These are phyloP conservation scores for Colletotrichum incanum DNA, from an alignment of 2,329 filamentous ascomycete genomes.

Conservation along the genomic window DNA sequence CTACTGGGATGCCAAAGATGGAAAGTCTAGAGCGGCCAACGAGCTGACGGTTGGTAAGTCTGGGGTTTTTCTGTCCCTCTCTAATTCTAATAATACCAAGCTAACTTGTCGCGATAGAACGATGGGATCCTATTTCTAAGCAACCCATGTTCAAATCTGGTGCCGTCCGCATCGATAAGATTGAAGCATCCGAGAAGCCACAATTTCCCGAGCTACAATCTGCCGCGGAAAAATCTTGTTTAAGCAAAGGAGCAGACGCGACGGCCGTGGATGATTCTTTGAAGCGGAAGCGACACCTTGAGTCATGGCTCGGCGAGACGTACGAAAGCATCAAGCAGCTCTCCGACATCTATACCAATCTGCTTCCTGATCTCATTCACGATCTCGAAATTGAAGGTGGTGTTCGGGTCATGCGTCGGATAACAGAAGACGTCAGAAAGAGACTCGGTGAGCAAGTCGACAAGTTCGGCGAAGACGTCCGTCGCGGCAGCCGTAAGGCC, in stretches of 20 bases:
- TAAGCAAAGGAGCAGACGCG: slow-evolving; percentile 32
- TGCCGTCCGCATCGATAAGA: slow-evolving; percentile 52
- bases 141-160: slow-evolving; percentile 56
- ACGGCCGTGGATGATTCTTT: slow-evolving; percentile 44
- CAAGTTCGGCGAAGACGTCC: slow-evolving; percentile 48
- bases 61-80: no score
- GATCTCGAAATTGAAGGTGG: slow-evolving; percentile 52
- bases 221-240: slow-evolving; percentile 33
- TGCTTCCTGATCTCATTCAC: slow-evolving; percentile 48
- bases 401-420: slow-evolving; percentile 48
- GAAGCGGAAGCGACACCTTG: slow-evolving; percentile 50
- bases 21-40: slow-evolving; percentile 50
- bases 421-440: slow-evolving; percentile 46
- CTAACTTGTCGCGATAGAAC: slow-evolving; percentile 1
- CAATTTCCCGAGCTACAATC: slow-evolving; percentile 48
- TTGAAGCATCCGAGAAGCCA: slow-evolving; percentile 16
- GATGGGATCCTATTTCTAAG: slow-evolving; percentile 54
- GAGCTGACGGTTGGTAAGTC: slow-evolving; percentile 54
- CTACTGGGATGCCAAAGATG: slow-evolving; percentile 54
- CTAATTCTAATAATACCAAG: not conserved
- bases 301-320: slow-evolving; percentile 53
- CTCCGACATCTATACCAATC: slow-evolving; percentile 46
- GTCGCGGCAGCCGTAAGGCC: slow-evolving; percentile 43
- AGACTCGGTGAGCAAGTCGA: slow-evolving; percentile 46
- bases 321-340: slow-evolving; percentile 48